Conservation (phyloP, 371 early-diverging fungal species). For the Rhizopus sp. region DNA sequence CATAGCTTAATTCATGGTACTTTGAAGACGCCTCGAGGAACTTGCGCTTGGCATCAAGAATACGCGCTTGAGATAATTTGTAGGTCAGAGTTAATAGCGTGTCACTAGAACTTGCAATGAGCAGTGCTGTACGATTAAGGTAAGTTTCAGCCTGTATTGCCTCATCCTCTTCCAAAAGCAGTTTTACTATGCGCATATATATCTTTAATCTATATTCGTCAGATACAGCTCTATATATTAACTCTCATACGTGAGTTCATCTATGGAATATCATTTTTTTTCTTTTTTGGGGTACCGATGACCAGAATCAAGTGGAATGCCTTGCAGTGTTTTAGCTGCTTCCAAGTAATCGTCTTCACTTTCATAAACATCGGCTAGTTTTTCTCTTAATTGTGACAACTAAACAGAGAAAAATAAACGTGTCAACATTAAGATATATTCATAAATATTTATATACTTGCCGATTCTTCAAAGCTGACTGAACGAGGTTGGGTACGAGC, state of each 20-base stretch:
- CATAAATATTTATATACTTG: constrained; percentile 25
- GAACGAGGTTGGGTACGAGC: constrained; percentile 65
- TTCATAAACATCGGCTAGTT: constrained; percentile 74
- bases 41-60: constrained; percentile 82
- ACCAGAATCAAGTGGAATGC: constrained; percentile 85
- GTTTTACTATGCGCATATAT: constrained; percentile 82
- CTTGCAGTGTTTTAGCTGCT: constrained; percentile 80
- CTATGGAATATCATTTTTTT: not conserved
- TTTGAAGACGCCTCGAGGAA: constrained; percentile 87
- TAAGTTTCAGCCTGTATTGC: constrained; percentile 79
- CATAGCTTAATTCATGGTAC: constrained; percentile 85
- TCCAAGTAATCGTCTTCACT: constrained; percentile 77
- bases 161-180: constrained; percentile 86
- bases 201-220: constrained; percentile 80
- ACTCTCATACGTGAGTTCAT: not conserved
- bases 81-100: constrained; percentile 55
- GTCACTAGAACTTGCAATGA: constrained; percentile 63
- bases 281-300: constrained; percentile 59
- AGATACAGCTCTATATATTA: constrained; percentile 58
- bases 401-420: constrained; percentile 18
- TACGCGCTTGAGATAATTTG: constrained; percentile 82
- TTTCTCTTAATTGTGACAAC: constrained; percentile 75
- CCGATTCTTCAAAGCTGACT: constrained; percentile 91
- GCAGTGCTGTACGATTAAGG: constrained; percentile 77
- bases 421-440: not conserved